Evolutionary conservation across 345 rosid genomes (phyloP).

Genomic region (Ceriops decandra): DNA sequence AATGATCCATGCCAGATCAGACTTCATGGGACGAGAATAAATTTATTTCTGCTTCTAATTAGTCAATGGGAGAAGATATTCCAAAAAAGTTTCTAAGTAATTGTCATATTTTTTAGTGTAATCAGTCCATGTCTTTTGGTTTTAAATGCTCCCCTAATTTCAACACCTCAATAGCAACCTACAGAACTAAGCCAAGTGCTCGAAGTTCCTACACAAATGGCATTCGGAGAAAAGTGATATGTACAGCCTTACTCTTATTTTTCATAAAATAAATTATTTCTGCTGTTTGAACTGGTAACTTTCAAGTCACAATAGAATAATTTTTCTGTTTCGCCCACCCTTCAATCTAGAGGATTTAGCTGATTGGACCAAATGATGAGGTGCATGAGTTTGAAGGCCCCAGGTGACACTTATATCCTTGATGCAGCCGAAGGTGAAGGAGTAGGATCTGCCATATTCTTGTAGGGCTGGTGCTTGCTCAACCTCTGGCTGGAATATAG

Average conservation of each 20-base stretch:
- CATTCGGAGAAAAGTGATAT: no score
- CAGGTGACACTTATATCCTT: conserved; percentile 23
- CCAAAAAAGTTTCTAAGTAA: no score
- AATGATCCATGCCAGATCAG: no score
- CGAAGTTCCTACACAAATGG: no score
- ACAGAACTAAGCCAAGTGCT: background rate
- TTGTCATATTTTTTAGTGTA: background rate
- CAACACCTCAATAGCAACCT: conserved; percentile 26
- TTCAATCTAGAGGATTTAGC: conserved; percentile 11
- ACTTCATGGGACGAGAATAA: no score
- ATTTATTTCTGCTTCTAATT: no score
- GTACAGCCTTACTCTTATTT: no score
- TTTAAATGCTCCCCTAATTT: conserved; percentile 37
- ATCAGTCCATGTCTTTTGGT: conserved; percentile 25
- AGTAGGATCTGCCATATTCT: conserved; percentile 25
- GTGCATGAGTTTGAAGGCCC: conserved; percentile 25
- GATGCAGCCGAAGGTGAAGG: conserved; percentile 27
- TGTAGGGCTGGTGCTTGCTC: conserved; percentile 31
- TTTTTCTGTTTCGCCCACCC: no score
- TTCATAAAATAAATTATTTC: no score
- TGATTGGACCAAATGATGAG: conserved; percentile 19
- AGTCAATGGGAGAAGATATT: no score
- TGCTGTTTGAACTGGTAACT: no score
- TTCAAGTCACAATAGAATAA: no score
- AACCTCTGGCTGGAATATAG: conserved; percentile 26